Conservation (phyloP, 257 asterid species). For the Vinca minor region DNA sequence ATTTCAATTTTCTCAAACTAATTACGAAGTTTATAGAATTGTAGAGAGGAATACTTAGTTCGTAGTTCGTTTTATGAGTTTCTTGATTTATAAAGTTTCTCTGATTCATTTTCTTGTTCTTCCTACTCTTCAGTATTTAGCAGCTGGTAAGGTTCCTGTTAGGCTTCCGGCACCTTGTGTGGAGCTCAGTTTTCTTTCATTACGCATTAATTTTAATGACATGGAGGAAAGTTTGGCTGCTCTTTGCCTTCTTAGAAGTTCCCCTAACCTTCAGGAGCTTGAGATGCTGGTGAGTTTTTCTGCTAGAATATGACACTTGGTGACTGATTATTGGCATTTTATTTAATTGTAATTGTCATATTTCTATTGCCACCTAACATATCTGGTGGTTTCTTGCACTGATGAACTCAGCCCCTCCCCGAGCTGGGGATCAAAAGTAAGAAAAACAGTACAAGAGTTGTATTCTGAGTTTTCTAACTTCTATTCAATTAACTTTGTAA, state of each 20-base stretch:
- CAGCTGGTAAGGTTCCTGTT: slow-evolving; percentile 72
- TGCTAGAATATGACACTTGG: too few species aligned
- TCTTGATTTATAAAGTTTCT: neutral
- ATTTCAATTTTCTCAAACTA: neutral
- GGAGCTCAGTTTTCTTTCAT: slow-evolving; percentile 75
- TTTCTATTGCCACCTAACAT: too few species aligned
- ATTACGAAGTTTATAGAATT: neutral
- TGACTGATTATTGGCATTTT: too few species aligned
- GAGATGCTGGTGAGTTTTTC: slow-evolving; percentile 67
- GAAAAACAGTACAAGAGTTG: neutral
- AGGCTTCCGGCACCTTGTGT: slow-evolving; percentile 56
- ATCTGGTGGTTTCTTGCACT: too few species aligned
- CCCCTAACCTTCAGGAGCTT: slow-evolving; percentile 88
- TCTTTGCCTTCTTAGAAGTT: slow-evolving; percentile 80
- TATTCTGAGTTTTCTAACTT: slow-evolving; percentile 2
- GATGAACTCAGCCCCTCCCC: too few species aligned
- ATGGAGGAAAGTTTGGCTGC: slow-evolving; percentile 66
- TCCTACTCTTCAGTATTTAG: slow-evolving; percentile 53
- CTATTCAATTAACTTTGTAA: slow-evolving; percentile 5
- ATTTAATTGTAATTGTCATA: too few species aligned
- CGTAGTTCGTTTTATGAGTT: too few species aligned
- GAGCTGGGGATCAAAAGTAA: too few species aligned
- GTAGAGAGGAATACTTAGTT: too few species aligned
- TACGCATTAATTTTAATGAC: slow-evolving; percentile 63
- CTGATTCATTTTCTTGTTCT: neutral